phyloP scores from a whole-genome alignment of 208 protist genomes.

The Acanthamoeba castellanii region DNA sequence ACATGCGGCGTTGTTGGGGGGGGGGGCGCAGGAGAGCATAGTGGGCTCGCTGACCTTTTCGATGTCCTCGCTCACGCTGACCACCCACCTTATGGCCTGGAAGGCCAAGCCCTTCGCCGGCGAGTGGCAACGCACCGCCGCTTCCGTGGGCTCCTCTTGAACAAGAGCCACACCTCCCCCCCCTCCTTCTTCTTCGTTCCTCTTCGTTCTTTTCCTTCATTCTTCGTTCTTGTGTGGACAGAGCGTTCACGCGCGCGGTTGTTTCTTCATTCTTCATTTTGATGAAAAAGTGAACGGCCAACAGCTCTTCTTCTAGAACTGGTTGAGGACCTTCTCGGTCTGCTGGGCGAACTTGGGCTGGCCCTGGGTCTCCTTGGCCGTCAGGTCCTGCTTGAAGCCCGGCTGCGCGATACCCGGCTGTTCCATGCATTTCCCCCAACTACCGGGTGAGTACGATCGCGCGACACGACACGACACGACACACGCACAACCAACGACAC shows the following conservation, averaged over 20 bases:
- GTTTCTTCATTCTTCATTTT: too few relatives aligned
- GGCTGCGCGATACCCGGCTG: not conserved
- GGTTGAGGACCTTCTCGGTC: constrained; percentile 12
- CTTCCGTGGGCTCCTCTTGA: constrained; percentile 1
- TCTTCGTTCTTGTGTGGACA: not conserved
- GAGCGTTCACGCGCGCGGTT: not conserved
- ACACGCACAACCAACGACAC: not conserved
- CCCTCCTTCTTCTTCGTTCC: not conserved
- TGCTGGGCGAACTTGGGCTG: constrained; percentile 10
- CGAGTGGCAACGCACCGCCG: not conserved
- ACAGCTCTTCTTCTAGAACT: not conserved
- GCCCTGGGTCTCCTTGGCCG: not conserved
- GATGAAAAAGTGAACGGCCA: too few relatives aligned
- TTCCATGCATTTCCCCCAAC: not conserved
- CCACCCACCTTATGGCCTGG: constrained; percentile 31
- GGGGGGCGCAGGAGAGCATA: not conserved
- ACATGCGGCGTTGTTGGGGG: too few relatives aligned
- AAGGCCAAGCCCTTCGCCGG: constrained; percentile 40
- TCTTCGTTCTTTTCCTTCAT: not conserved
- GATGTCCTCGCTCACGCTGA: constrained; percentile 50
- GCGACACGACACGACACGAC: not conserved
- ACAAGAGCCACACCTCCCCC: too few relatives aligned
- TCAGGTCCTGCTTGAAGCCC: constrained; percentile 17
- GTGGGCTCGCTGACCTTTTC: constrained; percentile 2
- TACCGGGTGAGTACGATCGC: not conserved